Evolutionary conservation across 2,329 filamentous ascomycete genomes (phyloP).

Genomic region (Dothideomycetes sp.): DNA sequence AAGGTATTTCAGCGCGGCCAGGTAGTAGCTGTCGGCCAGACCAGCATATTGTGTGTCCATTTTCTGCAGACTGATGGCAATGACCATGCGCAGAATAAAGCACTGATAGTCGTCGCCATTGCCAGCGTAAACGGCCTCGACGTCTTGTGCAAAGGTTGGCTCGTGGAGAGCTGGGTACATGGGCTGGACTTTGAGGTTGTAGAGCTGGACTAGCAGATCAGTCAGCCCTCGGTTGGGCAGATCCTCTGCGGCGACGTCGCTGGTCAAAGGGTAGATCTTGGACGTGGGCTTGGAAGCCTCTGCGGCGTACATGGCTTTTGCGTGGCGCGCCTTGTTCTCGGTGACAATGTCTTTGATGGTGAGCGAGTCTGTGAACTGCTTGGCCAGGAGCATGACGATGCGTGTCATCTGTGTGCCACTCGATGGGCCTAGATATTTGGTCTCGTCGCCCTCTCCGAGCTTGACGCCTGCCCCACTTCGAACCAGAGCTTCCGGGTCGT

Average conservation of each 20-base stretch:
- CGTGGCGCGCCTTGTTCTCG: constrained; percentile 54
- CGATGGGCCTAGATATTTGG: constrained; percentile 82
- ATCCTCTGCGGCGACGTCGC: constrained; percentile 64
- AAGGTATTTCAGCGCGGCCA: constrained; percentile 75
- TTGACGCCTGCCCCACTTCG: constrained; percentile 77
- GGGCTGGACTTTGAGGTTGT: constrained; percentile 79
- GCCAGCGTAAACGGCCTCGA: constrained; percentile 71
- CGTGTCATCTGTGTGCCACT: constrained; percentile 94
- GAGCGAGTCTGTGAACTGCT: constrained; percentile 81
- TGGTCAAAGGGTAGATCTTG: constrained; percentile 85
- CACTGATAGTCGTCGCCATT: constrained; percentile 66
- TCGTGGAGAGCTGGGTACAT: constrained; percentile 85
- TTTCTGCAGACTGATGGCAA: constrained; percentile 91
- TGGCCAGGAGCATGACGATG: constrained; percentile 91
- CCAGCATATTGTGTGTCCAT: constrained; percentile 83
- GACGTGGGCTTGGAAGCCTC: constrained; percentile 56
- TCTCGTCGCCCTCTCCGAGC: constrained; percentile 68
- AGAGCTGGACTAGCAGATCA: constrained; percentile 72
- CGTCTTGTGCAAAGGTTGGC: constrained; percentile 60
- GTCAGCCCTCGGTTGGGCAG: constrained; percentile 65
- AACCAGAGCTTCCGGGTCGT: constrained; percentile 72
- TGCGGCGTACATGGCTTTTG: constrained; percentile 57
- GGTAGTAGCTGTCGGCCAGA: constrained; percentile 86
- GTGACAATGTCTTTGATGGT: constrained; percentile 88
- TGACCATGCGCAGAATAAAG: constrained; percentile 80